phyloP scores from a whole-genome alignment of 2,329 filamentous ascomycete genomes.

The Diaporthe longicolla region DNA sequence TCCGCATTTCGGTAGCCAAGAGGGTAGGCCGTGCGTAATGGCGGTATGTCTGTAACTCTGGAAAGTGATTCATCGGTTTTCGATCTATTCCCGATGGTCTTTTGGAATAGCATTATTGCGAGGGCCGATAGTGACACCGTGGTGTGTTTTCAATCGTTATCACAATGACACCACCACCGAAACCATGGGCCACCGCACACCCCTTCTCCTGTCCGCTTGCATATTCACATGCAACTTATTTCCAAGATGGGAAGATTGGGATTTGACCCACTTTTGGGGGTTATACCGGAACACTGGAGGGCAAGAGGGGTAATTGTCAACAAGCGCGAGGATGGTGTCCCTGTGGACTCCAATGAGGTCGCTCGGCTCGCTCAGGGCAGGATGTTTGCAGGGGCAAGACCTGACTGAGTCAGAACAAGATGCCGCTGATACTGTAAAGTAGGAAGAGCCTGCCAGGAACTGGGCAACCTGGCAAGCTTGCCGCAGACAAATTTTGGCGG shows the following conservation, averaged over 20 bases:
- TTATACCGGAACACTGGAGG: slow-evolving; percentile 14
- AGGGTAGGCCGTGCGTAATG: slow-evolving; percentile 11
- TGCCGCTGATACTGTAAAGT: background rate
- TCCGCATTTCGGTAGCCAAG: background rate
- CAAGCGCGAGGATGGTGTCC: slow-evolving; percentile 24
- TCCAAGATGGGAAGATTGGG: background rate
- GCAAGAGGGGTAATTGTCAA: background rate
- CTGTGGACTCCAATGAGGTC: slow-evolving; percentile 12
- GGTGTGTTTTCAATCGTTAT: background rate
- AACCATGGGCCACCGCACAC: background rate
- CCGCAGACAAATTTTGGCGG: background rate
- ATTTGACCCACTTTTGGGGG: slow-evolving; percentile 32
- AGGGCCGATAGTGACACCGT: background rate
- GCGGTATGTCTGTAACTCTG: background rate
- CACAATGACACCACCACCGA: slow-evolving; percentile 13
- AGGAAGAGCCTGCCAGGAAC: slow-evolving; percentile 1
- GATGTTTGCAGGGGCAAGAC: background rate
- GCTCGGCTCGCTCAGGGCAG: slow-evolving; percentile 1
- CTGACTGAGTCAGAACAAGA: slow-evolving; percentile 18
- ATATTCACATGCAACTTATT: slow-evolving; percentile 38
- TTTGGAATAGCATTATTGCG: background rate
- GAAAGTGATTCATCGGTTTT: slow-evolving; percentile 33
- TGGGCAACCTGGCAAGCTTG: slow-evolving; percentile 11
- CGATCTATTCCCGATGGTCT: background rate
- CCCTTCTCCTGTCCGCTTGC: slow-evolving; percentile 28